Conservation (phyloP, 371 early-diverging fungal genomes). For the Lichtheimia corymbifera region DNA sequence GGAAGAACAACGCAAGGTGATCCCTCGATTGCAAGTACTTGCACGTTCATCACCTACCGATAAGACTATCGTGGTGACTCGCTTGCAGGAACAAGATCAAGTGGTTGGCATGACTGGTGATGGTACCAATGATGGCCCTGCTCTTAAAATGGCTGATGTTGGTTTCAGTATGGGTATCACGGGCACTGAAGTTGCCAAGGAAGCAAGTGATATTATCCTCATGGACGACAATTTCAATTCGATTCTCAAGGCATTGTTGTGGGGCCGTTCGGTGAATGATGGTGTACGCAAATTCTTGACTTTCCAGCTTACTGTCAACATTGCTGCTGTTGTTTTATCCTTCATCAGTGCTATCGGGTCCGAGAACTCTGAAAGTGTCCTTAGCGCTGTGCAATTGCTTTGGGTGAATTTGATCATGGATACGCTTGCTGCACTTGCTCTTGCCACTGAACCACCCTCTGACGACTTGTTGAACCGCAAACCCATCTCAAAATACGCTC, state of each 20-base stretch:
- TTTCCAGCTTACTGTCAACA: constrained; percentile 96
- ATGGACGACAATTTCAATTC: constrained; percentile 96
- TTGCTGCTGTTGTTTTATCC: constrained; percentile 84
- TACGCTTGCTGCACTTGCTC: constrained; percentile 95
- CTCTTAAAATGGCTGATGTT: constrained; percentile 94
- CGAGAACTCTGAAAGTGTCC: constrained; percentile 93
- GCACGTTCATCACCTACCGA: constrained; percentile 93
- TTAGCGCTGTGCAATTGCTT: constrained; percentile 96
- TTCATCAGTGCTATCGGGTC: constrained; percentile 89
- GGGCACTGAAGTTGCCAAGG: constrained; percentile 97
- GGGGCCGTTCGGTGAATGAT: constrained; percentile 96
- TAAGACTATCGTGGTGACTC: constrained; percentile 88
- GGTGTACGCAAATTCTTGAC: constrained; percentile 94
- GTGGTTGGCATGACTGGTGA: constrained; percentile 97
- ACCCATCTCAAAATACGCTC: constrained; percentile 77
- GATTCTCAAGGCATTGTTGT: constrained; percentile 86
- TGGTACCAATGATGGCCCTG: constrained; percentile 98
- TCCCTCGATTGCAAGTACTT: constrained; percentile 89
- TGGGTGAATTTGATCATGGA: constrained; percentile 99
- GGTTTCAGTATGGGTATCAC: constrained; percentile 98
- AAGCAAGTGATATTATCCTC: constrained; percentile 92
- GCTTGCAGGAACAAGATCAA: constrained; percentile 85
- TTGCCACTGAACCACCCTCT: constrained; percentile 97
- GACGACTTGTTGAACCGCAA: constrained; percentile 78
- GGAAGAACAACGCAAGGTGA: constrained; percentile 74